Evolutionary conservation across 176 grass and related monocot species (phyloP).

Genomic region (Poa pratensis): DNA sequence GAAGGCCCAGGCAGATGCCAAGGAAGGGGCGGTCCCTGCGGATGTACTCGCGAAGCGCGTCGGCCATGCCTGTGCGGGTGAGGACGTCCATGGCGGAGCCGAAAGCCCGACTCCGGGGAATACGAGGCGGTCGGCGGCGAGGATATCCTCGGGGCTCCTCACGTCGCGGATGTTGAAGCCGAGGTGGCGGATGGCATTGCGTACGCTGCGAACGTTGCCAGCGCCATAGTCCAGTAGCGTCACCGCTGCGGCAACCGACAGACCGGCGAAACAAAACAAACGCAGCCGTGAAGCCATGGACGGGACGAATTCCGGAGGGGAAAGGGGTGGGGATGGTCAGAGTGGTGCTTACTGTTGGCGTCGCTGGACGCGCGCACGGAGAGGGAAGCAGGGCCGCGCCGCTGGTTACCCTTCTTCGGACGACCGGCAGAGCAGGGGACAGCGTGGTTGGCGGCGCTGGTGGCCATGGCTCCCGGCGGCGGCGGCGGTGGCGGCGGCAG

Average conservation of each 20-base stretch:
- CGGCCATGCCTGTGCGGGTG: conserved; percentile 77
- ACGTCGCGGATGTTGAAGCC: conserved; percentile 89
- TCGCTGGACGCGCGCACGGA: conserved; percentile 52
- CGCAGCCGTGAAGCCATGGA: conserved; percentile 14
- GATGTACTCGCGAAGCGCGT: conserved; percentile 79
- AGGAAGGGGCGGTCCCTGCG: conserved; percentile 85
- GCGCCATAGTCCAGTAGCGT: conserved; percentile 94
- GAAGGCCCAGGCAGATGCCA: conserved; percentile 95
- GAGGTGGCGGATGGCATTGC: conserved; percentile 85
- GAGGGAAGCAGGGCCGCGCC: conserved; percentile 21
- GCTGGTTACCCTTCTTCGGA: conserved; percentile 23
- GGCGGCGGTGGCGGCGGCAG: conserved; percentile 37
- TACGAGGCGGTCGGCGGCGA: conserved; percentile 72
- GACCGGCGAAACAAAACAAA: conserved; percentile 25
- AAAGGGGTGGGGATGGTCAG: not conserved
- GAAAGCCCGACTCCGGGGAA: conserved; percentile 96
- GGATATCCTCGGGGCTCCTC: conserved; percentile 85
- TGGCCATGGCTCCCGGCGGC: conserved; percentile 37
- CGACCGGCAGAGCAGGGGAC: not conserved
- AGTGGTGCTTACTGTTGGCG: conserved; percentile 48
- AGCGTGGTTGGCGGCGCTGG: conserved; percentile 13
- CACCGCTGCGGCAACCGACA: conserved; percentile 43
- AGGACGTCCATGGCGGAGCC: conserved; percentile 95
- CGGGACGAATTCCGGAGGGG: conserved; percentile 30
- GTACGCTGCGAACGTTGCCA: conserved; percentile 87